phyloP scores from a whole-genome alignment of 768 basidiomycete genomes.

The Rhodotorula kratochvilovae region DNA sequence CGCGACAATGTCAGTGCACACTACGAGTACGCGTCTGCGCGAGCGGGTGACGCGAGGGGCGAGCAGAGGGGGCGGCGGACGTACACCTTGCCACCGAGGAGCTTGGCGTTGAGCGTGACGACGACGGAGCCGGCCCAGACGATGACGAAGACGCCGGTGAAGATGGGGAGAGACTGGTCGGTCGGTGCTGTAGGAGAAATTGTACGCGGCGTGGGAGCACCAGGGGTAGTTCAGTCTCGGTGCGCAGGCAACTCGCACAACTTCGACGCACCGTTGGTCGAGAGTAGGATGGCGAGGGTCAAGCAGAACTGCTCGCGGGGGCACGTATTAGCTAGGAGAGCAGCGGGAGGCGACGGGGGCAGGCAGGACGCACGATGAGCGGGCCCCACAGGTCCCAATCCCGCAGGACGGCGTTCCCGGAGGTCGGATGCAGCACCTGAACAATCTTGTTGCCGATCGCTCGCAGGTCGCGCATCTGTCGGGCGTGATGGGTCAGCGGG shows the following conservation, averaged over 20 bases:
- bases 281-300: conserved; percentile 74
- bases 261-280: conserved; percentile 61
- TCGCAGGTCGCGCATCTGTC: conserved; percentile 76
- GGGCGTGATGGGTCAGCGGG: not conserved
- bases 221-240: not conserved
- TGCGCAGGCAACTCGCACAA: not conserved
- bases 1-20: conserved; percentile 44
- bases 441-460: conserved; percentile 90
- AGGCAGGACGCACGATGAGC: conserved; percentile 52
- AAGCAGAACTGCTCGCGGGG: conserved; percentile 56
- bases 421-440: conserved; percentile 84
- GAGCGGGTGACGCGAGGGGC: not conserved
- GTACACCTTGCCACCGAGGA: conserved; percentile 52
- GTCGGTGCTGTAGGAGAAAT: conserved; percentile 66
- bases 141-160: conserved; percentile 80
- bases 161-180: conserved; percentile 76
- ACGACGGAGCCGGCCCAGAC: conserved; percentile 83
- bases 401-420: conserved; percentile 68
- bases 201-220: too few species aligned
- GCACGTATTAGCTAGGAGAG: conserved; percentile 42
- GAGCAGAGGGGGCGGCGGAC: conserved; percentile 15
- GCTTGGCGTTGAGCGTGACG: conserved; percentile 91
- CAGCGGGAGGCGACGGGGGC: conserved; percentile 37
- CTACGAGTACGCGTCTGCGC: too few species aligned
- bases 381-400: conserved; percentile 99